Percentiles rank a stretch among this genome's conserved stretches.
Evolutionary conservation across 2,329 filamentous ascomycete species (phyloP).

Genomic region (Aspergillus piperis): DNA sequence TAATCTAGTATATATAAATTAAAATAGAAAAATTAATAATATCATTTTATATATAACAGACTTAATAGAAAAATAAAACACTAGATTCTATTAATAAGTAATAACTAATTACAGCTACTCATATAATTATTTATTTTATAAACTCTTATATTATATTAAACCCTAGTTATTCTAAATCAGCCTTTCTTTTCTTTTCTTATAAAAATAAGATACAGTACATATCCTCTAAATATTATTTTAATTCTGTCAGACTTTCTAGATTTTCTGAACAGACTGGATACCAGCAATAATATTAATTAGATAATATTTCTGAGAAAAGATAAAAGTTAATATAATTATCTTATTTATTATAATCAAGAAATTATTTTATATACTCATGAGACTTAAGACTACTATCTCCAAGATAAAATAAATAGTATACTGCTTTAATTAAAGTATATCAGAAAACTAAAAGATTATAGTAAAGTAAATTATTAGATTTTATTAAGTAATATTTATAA

Average conservation of each 20-base stretch:
- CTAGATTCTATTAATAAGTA: background rate
- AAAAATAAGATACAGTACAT: slow-evolving; percentile 4
- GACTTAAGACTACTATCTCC: slow-evolving; percentile 3
- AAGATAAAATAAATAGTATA: slow-evolving; percentile 17
- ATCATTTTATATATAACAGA: no score
- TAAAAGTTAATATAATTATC: slow-evolving; percentile 6
- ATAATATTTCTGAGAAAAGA: background rate
- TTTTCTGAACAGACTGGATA: slow-evolving; percentile 5
- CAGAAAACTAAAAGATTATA: slow-evolving; percentile 17
- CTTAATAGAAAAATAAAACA: no score
- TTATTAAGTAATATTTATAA: slow-evolving; percentile 14
- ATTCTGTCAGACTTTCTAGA: background rate
- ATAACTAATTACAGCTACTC: background rate
- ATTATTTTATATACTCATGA: slow-evolving; percentile 3
- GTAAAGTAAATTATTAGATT: slow-evolving; percentile 12
- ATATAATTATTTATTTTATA: accelerated
- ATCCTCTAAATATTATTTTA: slow-evolving; percentile 1
- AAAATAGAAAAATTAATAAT: no score
- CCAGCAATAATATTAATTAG: slow-evolving; percentile 1
- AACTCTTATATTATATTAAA: no score
- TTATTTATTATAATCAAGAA: slow-evolving; percentile 7
- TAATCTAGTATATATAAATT: no score
- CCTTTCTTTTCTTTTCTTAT: background rate
- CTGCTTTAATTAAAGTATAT: slow-evolving; percentile 15
- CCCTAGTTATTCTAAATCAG: background rate